Conservation (phyloP, 768 basidiomycete genomes). For the Nidularia pulvinata region DNA sequence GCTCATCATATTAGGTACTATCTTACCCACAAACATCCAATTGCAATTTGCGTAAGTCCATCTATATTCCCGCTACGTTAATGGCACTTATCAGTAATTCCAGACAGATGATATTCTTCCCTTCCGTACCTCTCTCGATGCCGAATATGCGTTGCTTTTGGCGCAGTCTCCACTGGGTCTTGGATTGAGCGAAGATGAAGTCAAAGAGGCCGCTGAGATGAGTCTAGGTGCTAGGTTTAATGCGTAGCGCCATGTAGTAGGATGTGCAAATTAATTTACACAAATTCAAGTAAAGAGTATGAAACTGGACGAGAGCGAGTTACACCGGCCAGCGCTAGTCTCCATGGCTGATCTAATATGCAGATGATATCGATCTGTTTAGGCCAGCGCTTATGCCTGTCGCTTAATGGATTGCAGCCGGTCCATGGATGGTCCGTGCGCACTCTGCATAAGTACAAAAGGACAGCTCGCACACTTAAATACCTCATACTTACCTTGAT, state of each 20-base stretch:
- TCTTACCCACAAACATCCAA: constrained; percentile 60
- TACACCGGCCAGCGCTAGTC: too few species aligned
- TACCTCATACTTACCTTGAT: constrained; percentile 1
- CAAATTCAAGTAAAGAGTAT: too few species aligned
- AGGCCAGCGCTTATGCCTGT: too few species aligned
- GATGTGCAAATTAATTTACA: too few species aligned
- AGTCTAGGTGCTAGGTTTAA: constrained; percentile 49
- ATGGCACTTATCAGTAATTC: constrained; percentile 2
- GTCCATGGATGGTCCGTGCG: too few species aligned
- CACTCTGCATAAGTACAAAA: too few species aligned
- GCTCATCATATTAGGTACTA: constrained; percentile 76
- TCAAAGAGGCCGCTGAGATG: constrained; percentile 56
- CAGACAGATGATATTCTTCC: constrained; percentile 85
- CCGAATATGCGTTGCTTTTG: constrained; percentile 79
- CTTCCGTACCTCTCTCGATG: constrained; percentile 72
- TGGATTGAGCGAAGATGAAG: constrained; percentile 59
- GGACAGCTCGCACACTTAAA: too few species aligned
- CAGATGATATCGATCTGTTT: too few species aligned
- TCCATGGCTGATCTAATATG: too few species aligned
- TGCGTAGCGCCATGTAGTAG: background rate
- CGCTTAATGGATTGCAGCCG: too few species aligned
- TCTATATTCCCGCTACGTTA: background rate
- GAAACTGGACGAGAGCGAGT: too few species aligned
- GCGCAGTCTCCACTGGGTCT: constrained; percentile 73
- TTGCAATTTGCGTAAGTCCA: constrained; percentile 72